phyloP scores from a whole-genome alignment of 305 asterid genomes.

The Rubia peregrina region DNA sequence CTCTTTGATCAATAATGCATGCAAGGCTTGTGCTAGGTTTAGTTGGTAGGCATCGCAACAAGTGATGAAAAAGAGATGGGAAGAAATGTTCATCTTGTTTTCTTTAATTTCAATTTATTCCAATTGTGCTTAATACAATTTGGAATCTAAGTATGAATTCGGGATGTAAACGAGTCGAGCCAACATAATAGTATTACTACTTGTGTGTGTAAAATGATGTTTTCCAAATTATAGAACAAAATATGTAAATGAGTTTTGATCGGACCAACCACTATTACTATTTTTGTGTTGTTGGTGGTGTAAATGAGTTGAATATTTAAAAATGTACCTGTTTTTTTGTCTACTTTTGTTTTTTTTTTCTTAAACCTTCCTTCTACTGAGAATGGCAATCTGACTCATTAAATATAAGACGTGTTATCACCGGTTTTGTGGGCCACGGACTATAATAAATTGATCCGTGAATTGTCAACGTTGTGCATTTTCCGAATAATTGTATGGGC shows the following conservation, averaged over 20 bases:
- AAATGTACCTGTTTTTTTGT: too few relatives aligned
- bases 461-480: neutral
- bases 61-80: slow-evolving; percentile 1
- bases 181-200: too few relatives aligned
- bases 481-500: neutral
- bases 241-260: neutral
- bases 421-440: slow-evolving; percentile 1
- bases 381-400: neutral
- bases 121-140: neutral
- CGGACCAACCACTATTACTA: neutral
- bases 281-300: neutral
- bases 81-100: slow-evolving; percentile 9
- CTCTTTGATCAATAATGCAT: slow-evolving; percentile 20
- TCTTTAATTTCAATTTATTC: neutral
- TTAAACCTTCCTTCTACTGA: neutral
- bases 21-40: slow-evolving; percentile 35
- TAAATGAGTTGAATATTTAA: neutral
- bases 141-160: neutral
- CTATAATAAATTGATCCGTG: neutral
- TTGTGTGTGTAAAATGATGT: too few relatives aligned
- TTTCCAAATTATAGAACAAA: too few relatives aligned
- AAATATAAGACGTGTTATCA: slow-evolving; percentile 14
- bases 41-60: slow-evolving; percentile 38
- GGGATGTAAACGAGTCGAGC: too few relatives aligned
- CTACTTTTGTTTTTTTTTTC: too few relatives aligned